These are phyloP conservation scores for Dothistroma septosporum DNA, from an alignment of 2,329 filamentous ascomycete species.

Conservation along the genomic window DNA sequence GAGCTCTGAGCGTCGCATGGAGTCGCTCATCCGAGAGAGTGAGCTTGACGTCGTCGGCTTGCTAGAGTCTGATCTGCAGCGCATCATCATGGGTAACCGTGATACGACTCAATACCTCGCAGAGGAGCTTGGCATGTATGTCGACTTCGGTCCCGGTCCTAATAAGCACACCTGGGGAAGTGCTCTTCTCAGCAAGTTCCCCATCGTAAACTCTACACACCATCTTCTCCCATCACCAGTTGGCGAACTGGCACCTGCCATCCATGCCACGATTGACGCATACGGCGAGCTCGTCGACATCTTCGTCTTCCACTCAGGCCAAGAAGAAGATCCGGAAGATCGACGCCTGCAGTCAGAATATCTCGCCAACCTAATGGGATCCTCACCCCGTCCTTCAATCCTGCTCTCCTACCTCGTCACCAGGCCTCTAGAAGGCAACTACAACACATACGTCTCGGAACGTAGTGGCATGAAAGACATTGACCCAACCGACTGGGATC, in stretches of 20 bases:
- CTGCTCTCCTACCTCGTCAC: slow-evolving; percentile 90
- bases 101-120: slow-evolving; percentile 93
- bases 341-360: slow-evolving; percentile 82
- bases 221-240: slow-evolving; percentile 90
- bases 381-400: slow-evolving; percentile 72
- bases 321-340: slow-evolving; percentile 94
- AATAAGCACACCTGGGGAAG: slow-evolving; percentile 99
- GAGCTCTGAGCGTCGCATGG: slow-evolving; percentile 89
- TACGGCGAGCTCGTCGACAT: slow-evolving; percentile 89
- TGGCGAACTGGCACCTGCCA: slow-evolving; percentile 90
- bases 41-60: slow-evolving; percentile 97
- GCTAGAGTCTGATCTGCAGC: slow-evolving; percentile 86
- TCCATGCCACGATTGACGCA: slow-evolving; percentile 91
- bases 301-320: slow-evolving; percentile 97
- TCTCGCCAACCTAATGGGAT: slow-evolving; percentile 81
- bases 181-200: slow-evolving; percentile 92
- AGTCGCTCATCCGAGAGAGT: slow-evolving; percentile 67
- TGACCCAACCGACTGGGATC: slow-evolving; percentile 86
- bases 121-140: slow-evolving; percentile 97
- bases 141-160: slow-evolving; percentile 92
- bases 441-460: slow-evolving; percentile 89
- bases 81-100: slow-evolving; percentile 99
- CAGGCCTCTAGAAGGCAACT: slow-evolving; percentile 85
- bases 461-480: slow-evolving; percentile 92
- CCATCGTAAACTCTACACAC: slow-evolving; percentile 93